These are phyloP conservation scores for Cryphonectria japonica DNA, from an alignment of 2,329 filamentous ascomycete species.

Conservation along the genomic window DNA sequence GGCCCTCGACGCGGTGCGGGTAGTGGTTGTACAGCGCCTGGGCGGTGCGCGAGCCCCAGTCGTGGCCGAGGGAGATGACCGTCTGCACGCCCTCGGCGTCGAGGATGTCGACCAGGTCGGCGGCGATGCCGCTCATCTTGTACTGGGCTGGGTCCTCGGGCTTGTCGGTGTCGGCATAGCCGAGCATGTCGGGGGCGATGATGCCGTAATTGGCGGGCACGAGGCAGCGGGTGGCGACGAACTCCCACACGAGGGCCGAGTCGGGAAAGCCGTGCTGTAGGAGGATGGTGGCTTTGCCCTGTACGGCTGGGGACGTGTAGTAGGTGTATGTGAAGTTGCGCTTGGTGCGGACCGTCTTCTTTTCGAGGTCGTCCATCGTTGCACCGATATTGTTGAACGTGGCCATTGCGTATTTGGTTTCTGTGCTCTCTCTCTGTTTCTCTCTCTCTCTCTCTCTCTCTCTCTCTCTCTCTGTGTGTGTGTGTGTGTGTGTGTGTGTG, in stretches of 20 bases:
- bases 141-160: slow-evolving; percentile 25
- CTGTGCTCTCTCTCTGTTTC: too few relatives aligned
- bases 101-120: slow-evolving; percentile 46
- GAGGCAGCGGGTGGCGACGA: slow-evolving; percentile 45
- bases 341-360: slow-evolving; percentile 37
- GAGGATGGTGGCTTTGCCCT: slow-evolving; percentile 40
- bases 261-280: slow-evolving; percentile 57
- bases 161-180: slow-evolving; percentile 35
- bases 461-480: not conserved
- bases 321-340: slow-evolving; percentile 46
- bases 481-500: not conserved
- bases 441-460: not conserved
- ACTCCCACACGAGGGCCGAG: slow-evolving; percentile 48
- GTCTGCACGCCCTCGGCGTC: slow-evolving; percentile 41
- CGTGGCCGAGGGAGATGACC: slow-evolving; percentile 51
- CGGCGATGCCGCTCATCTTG: slow-evolving; percentile 36
- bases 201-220: slow-evolving; percentile 41
- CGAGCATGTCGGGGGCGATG: slow-evolving; percentile 43
- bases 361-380: slow-evolving; percentile 34
- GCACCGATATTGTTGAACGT: not conserved
- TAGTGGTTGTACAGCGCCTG: slow-evolving; percentile 47
- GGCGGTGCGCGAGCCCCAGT: slow-evolving; percentile 50
- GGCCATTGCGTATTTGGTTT: not conserved
- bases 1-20: slow-evolving; percentile 44
- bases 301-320: slow-evolving; percentile 39